Conservation (phyloP, 768 basidiomycete genomes). For the Lentinula boryana region DNA sequence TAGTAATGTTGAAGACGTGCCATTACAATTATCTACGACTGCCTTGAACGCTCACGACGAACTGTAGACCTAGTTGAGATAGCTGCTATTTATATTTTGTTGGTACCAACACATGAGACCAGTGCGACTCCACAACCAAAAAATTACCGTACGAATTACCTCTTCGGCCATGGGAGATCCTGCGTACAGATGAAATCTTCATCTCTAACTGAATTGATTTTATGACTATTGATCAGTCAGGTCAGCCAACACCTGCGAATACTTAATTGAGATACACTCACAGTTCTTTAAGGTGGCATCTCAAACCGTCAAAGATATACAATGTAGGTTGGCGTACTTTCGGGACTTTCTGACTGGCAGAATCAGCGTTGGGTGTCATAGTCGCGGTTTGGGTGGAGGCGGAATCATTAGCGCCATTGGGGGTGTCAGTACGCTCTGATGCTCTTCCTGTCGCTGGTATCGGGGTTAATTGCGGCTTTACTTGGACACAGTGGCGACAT, state of each 20-base stretch:
- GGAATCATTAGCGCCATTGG: neutral
- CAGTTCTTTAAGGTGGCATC: conserved; percentile 3
- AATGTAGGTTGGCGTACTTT: neutral
- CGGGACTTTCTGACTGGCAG: neutral
- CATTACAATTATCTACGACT: neutral
- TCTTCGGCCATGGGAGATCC: neutral
- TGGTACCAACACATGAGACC: no score
- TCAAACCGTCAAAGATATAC: conserved; percentile 7
- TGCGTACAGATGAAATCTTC: conserved; percentile 8
- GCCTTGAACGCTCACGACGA: neutral
- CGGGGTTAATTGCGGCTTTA: neutral
- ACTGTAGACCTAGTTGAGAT: neutral
- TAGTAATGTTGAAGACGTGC: neutral
- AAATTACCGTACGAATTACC: neutral
- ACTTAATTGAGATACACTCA: neutral
- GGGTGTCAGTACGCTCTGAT: neutral
- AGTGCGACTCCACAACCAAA: no score
- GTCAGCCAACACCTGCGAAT: neutral
- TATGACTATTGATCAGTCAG: neutral
- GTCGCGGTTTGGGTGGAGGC: neutral
- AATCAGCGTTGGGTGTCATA: neutral
- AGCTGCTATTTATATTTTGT: no score
- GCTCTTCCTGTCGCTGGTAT: neutral
- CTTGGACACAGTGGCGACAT: conserved; percentile 45
- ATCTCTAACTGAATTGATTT: conserved; percentile 1